Conservation (phyloP, 2,329 filamentous ascomycete genomes). For the Nemania diffusa region DNA sequence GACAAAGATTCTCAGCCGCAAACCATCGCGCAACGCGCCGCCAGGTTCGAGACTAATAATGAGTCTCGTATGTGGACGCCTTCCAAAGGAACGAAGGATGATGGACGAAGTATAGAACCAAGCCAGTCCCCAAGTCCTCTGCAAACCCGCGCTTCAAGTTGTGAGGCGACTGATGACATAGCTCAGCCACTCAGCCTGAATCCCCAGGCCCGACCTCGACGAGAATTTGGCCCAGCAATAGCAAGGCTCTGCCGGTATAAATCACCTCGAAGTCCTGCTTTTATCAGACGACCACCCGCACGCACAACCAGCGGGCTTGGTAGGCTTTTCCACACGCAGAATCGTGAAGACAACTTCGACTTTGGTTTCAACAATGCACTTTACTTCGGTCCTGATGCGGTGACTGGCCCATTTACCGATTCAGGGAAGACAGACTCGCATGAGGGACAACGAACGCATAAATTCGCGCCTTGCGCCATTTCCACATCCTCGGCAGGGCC, state of each 20-base stretch:
- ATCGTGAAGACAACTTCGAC: conserved; percentile 2
- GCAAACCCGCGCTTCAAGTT: background rate
- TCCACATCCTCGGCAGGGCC: background rate
- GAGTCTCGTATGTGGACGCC: background rate
- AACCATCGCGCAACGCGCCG: background rate
- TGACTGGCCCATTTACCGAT: conserved; percentile 32
- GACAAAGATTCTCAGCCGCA: background rate
- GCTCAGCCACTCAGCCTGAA: background rate
- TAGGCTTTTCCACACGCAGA: conserved; percentile 21
- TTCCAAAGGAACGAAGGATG: background rate
- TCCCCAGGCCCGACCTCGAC: background rate
- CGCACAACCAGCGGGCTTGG: conserved; percentile 10
- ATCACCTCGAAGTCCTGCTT: conserved; percentile 18
- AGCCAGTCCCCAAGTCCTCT: background rate
- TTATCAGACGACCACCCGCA: conserved; percentile 8
- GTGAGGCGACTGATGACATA: background rate
- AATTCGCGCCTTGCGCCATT: background rate
- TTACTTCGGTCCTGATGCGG: conserved; percentile 32
- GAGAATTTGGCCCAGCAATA: conserved; percentile 24
- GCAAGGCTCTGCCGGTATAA: conserved; percentile 26
- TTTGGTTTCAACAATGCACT: conserved; percentile 23
- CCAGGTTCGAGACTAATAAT: background rate
- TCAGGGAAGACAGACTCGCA: conserved; percentile 11
- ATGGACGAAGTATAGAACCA: background rate
- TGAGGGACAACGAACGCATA: background rate